Evolutionary conservation across 306 rosid genomes (phyloP), one percentile per base, ranked within the genome.

Genomic region (Pterocarpus macrocarpus): DNA sequence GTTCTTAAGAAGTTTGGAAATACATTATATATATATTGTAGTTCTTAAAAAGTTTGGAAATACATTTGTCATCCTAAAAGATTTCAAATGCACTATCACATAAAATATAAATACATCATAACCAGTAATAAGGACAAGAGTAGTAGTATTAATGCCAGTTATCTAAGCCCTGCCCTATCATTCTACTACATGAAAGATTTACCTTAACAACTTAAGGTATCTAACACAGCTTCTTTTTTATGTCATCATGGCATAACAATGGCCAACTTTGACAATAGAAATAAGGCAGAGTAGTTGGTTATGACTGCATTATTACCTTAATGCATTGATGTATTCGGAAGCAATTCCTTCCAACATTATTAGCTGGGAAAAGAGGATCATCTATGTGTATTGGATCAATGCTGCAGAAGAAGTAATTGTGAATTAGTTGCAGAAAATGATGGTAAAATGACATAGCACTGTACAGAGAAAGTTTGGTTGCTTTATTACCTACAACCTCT

Each of bases 341-440:
- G 89, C 99, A 95, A 91, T 95, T 95, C 84, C 97, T 87, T 77
- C 99, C 99, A 68, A 95, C 99, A 65, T 95, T 95, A 85, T 95
- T 92, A 75, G 88, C 88, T 62, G 97, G 95, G 41, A 81, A 95
- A 81, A 95, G 95, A 64, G 99, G 99, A 86, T 95, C 99, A 83
- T 93, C 99, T 22, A 95, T 87, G 82, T 95, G 99, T 77, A 95
- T 88, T 68, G 99, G 99, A 90, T 95, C 99, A 52, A 95, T 95
- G 84, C 99, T 95, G 83, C 89, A 81, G 80, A 53, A 75, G 17
- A 87, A 73, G 80, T 22, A 72, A 59, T 73, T 17, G 55, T 49
- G 63, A 76, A 76, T 9, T 55, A 64, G 80, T 43, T 73, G 75
- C 62, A 44, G 59, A 41, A 32, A 43, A 76, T 52, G 74, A 35